Evolutionary conservation across 345 rosid genomes (phyloP), one percentile per base, ranked within the genome.

Genomic region (Pugionium dolabratum): DNA sequence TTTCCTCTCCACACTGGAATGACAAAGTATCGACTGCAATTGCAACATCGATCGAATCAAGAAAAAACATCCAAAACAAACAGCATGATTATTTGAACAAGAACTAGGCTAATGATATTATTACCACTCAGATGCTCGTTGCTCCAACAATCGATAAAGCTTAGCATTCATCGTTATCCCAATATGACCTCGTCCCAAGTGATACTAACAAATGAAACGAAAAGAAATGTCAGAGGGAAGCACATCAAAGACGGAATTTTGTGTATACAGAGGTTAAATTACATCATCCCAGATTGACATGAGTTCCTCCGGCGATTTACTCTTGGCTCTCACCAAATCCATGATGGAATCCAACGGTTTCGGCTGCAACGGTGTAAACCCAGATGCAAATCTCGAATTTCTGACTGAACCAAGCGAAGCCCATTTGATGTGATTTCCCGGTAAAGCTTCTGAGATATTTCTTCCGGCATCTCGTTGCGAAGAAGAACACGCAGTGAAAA

Each of bases 201-300:
- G 95, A 85, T 79, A 89, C 97, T 92, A 78, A 75, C 7, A 40
- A 67, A 43, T 57, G 28, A 68, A 39, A 39, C 2, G 7, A 39
- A 4, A 2, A 39, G 7, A 43, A 62, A 7, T 49, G 26, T 54
- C 43, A 59, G 46, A 64, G 28, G 1, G 5, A 7, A 48, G 7
- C 54, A 40, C 4, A 69, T 4, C 50, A 51, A 10, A 40, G 9
- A 43, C 18, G 45, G 45, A 49, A 56, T 7, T 31, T 10, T 30
- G 50, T 25, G 40, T 44, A 45, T 26, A 2, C 4, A 10, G 51
- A 36, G 9, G 35, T 35, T 45, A 40, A 18, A 45, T 70, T 85
- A 86, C 99, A 76, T 90, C 96, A 50, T 90, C 95, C 97, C 97
- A 90, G 62, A 79, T 74, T 1, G 96, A 83, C 63, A 87, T 82